Percentiles rank a stretch among this genome's conserved stretches.
Conservation (phyloP, 176 grass and related monocot species). For the Carex parvula region DNA sequence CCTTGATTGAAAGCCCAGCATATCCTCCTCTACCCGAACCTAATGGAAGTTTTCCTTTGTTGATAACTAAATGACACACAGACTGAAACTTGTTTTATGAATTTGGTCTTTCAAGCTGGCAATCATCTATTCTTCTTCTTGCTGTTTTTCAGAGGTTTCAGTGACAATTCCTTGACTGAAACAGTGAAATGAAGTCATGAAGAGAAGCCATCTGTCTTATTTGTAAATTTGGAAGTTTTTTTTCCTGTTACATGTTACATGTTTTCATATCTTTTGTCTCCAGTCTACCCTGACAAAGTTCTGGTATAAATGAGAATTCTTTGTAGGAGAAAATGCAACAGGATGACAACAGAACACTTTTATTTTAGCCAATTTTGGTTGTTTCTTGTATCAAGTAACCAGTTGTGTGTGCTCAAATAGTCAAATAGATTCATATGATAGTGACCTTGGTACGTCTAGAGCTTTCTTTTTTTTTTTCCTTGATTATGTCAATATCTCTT, state of each 20-base stretch:
- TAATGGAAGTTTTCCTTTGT: neutral
- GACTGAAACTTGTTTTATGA: neutral
- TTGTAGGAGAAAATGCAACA: neutral
- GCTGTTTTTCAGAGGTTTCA: neutral
- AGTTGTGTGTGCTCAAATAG: neutral
- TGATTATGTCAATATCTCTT: neutral
- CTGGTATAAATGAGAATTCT: neutral
- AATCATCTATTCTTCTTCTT: constrained; percentile 8
- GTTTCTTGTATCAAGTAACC: neutral
- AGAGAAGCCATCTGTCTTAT: neutral
- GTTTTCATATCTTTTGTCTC: neutral
- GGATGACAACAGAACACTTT: neutral
- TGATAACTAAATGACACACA: neutral
- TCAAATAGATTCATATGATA: neutral
- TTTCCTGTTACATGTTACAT: neutral
- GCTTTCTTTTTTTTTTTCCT: neutral
- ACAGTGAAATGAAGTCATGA: neutral
- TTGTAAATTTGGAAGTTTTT: neutral
- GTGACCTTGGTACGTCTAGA: neutral
- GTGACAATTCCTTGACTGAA: neutral
- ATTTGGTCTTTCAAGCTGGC: constrained; percentile 3
- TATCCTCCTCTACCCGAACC: neutral
- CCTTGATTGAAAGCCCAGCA: neutral
- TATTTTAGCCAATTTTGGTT: neutral
- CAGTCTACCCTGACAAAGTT: neutral